These are phyloP conservation scores for Cladosporium austrohemisphaericum DNA, from an alignment of 2,329 filamentous ascomycete genomes.

Conservation along the genomic window DNA sequence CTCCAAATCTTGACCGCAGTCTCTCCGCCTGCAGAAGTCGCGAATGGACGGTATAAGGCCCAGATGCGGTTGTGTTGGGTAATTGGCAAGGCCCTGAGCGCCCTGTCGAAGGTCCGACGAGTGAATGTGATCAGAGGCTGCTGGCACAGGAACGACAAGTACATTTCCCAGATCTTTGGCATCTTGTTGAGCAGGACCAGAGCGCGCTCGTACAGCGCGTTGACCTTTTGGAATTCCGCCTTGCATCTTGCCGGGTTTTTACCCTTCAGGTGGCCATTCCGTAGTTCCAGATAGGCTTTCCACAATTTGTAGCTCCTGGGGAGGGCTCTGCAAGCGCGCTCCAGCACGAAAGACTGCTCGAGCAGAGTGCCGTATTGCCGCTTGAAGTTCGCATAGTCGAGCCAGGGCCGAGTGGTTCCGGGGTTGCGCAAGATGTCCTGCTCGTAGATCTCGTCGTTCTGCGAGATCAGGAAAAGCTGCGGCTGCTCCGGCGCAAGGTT, in stretches of 20 bases:
- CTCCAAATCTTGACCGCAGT: constrained; percentile 93
- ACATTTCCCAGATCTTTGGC: constrained; percentile 98
- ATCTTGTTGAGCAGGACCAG: constrained; percentile 96
- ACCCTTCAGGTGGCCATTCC: constrained; percentile 62
- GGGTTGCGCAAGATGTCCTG: constrained; percentile 87
- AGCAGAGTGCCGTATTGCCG: constrained; percentile 75
- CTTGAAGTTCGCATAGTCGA: constrained; percentile 91
- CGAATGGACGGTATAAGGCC: constrained; percentile 86
- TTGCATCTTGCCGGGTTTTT: constrained; percentile 78
- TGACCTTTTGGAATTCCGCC: constrained; percentile 86
- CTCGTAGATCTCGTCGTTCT: constrained; percentile 93
- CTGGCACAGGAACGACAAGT: constrained; percentile 81
- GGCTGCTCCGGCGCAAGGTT: constrained; percentile 19
- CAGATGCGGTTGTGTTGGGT: constrained; percentile 96
- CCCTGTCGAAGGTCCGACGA: constrained; percentile 84
- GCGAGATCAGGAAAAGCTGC: constrained; percentile 54
- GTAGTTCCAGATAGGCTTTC: constrained; percentile 92
- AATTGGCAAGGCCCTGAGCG: constrained; percentile 83
- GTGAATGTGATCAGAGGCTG: constrained; percentile 90
- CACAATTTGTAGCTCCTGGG: constrained; percentile 97
- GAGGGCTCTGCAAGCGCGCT: constrained; percentile 83
- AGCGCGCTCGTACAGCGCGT: constrained; percentile 87
- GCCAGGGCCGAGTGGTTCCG: constrained; percentile 86
- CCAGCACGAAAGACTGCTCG: constrained; percentile 84
- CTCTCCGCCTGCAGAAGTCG: constrained; percentile 81